These are phyloP conservation scores for Aspergillus carbonarius DNA, from an alignment of 2,329 filamentous ascomycete species.

Conservation along the genomic window DNA sequence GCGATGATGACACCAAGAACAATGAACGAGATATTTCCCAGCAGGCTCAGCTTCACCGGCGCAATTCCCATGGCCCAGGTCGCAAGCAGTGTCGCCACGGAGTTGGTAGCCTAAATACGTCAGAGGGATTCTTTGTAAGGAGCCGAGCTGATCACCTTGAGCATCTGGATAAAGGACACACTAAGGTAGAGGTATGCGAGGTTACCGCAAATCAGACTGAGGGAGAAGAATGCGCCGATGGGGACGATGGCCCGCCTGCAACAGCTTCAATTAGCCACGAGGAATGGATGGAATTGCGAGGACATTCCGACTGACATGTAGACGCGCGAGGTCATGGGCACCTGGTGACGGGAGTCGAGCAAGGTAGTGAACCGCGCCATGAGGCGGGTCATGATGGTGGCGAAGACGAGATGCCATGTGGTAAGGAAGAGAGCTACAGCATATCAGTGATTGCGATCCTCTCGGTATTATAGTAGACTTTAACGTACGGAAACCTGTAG, in stretches of 20 bases:
- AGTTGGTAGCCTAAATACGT: constrained; percentile 72
- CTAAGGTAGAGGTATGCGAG: constrained; percentile 92
- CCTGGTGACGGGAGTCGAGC: constrained; percentile 88
- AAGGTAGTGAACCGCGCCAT: constrained; percentile 84
- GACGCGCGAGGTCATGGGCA: constrained; percentile 91
- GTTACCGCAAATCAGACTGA: constrained; percentile 96
- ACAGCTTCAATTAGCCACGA: neutral
- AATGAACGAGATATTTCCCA: constrained; percentile 90
- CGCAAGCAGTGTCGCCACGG: constrained; percentile 84
- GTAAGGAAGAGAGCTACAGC: constrained; percentile 65
- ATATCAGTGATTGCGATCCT: constrained; percentile 1
- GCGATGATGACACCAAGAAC: constrained; percentile 92
- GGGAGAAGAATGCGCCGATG: constrained; percentile 92
- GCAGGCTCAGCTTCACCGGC: constrained; percentile 76
- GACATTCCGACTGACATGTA: constrained; percentile 57
- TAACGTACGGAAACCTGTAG: constrained; percentile 47
- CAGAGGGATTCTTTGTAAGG: constrained; percentile 16
- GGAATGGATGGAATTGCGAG: neutral
- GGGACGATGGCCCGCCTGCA: constrained; percentile 76
- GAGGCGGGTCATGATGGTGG: constrained; percentile 88
- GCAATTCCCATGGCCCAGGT: constrained; percentile 84
- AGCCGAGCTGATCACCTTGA: constrained; percentile 65
- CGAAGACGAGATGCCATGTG: constrained; percentile 91
- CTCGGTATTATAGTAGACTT: neutral
- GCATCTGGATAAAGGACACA: constrained; percentile 98